Conservation (phyloP, 345 rosid species). For the Psidium guajava region DNA sequence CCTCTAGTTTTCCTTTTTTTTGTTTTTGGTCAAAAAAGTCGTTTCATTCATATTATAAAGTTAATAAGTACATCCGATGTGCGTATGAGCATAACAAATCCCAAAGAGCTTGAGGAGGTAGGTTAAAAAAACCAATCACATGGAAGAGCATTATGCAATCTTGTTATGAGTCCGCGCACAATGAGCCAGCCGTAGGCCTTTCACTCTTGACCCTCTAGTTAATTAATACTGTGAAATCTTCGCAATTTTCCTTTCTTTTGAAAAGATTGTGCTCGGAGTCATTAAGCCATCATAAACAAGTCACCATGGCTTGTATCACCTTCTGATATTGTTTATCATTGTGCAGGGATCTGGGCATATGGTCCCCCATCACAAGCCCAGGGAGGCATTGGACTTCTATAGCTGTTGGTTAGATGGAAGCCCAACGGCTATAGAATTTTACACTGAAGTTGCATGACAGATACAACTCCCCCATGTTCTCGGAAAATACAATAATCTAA, state of each 20-base stretch:
- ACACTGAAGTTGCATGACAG: neutral
- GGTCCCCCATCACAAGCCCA: neutral
- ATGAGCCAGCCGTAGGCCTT: no score
- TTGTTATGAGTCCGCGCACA: no score
- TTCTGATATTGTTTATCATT: slow-evolving; percentile 26
- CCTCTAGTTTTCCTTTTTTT: no score
- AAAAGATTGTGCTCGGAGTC: neutral
- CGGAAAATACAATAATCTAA: neutral
- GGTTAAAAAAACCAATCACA: no score
- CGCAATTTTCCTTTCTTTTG: neutral
- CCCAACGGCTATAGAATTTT: neutral
- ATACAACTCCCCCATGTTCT: neutral
- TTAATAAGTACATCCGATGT: no score
- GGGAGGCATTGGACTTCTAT: neutral
- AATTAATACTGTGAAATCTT: neutral
- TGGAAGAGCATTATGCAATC: no score
- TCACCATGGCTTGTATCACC: slow-evolving; percentile 4
- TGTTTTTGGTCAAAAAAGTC: no score
- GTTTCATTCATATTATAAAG: no score
- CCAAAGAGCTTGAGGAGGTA: no score
- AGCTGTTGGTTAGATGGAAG: neutral
- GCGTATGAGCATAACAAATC: no score
- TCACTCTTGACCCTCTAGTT: no score
- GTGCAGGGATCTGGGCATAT: neutral
- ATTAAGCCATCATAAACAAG: neutral